Conservation (phyloP, 2,329 filamentous ascomycete genomes). For the Aureobasidium sp. region DNA sequence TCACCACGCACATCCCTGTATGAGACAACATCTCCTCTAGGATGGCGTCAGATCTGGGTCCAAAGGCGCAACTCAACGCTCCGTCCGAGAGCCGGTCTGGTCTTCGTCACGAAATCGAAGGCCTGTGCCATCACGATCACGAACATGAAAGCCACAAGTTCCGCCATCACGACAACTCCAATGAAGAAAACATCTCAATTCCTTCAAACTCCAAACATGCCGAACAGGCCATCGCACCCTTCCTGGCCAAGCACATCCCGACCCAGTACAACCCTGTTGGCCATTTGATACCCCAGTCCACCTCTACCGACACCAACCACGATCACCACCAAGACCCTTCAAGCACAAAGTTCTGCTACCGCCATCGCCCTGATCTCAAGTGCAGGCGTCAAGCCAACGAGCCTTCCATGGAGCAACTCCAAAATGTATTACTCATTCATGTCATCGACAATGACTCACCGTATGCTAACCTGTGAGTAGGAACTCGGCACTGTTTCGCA, state of each 20-base stretch:
- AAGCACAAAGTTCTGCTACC: conserved; percentile 84
- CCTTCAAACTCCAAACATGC: conserved; percentile 54
- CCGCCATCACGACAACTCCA: conserved; percentile 19
- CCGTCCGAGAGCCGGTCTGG: background rate
- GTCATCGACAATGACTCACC: background rate
- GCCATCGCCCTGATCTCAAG: conserved; percentile 88
- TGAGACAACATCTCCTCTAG: background rate
- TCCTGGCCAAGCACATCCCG: conserved; percentile 85
- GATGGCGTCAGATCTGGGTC: conserved; percentile 9
- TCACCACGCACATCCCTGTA: background rate
- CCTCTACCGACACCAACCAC: conserved; percentile 26
- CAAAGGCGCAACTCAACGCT: conserved; percentile 1
- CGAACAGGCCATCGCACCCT: conserved; percentile 74
- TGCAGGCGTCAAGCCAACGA: conserved; percentile 90
- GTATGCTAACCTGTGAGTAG: conserved; percentile 34
- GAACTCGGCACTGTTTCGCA: conserved; percentile 75
- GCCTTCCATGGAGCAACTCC: conserved; percentile 89
- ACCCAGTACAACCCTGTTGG: conserved; percentile 77
- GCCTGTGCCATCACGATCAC: conserved; percentile 29
- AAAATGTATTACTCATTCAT: conserved; percentile 52
- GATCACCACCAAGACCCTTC: conserved; percentile 18
- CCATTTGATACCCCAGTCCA: conserved; percentile 23
- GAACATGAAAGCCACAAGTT: conserved; percentile 25
- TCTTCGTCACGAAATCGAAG: conserved; percentile 18
- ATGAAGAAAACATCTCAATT: conserved; percentile 33